Percentiles rank a stretch among this genome's conserved stretches.
phyloP scores from a whole-genome alignment of 148 eudicot genomes.

The Nepenthes mirabilis region DNA sequence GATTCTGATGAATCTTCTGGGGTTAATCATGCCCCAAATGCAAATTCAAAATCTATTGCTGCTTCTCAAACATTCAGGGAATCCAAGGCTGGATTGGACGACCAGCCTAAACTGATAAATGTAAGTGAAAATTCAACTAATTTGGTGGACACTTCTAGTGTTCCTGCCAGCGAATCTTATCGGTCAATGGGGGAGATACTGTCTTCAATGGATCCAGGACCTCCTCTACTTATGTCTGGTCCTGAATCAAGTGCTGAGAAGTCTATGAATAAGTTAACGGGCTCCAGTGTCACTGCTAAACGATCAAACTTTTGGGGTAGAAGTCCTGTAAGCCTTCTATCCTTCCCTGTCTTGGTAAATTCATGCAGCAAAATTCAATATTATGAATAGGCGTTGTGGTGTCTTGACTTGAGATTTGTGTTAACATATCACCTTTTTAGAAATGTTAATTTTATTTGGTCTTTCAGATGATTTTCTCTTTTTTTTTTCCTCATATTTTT shows the following conservation, averaged over 20 bases:
- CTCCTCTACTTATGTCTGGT: slow-evolving; percentile 37
- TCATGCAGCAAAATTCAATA: neutral
- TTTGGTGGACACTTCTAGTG: slow-evolving; percentile 18
- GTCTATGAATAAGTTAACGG: slow-evolving; percentile 34
- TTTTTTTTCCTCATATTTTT: neutral
- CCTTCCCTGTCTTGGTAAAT: neutral
- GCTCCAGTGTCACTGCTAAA: slow-evolving; percentile 41
- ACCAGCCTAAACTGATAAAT: slow-evolving; percentile 32
- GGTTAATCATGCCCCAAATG: slow-evolving; percentile 24
- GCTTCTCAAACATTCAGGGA: slow-evolving; percentile 31
- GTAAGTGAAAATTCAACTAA: slow-evolving; percentile 22
- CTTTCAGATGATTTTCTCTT: neutral
- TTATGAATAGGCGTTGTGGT: neutral
- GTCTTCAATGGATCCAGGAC: slow-evolving; percentile 78
- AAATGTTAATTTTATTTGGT: too few relatives aligned
- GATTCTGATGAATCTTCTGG: slow-evolving; percentile 59
- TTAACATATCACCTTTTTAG: neutral
- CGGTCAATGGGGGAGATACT: slow-evolving; percentile 73
- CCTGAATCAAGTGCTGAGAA: slow-evolving; percentile 52
- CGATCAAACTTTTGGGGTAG: slow-evolving; percentile 80
- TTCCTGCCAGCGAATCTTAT: slow-evolving; percentile 37
- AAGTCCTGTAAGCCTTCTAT: slow-evolving; percentile 44
- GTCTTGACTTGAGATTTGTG: neutral
- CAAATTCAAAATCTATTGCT: slow-evolving; percentile 33
- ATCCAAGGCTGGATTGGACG: slow-evolving; percentile 27